Evolutionary conservation across 2,329 filamentous ascomycete species (phyloP).

Genomic region (Trichoderma pleuroti): DNA sequence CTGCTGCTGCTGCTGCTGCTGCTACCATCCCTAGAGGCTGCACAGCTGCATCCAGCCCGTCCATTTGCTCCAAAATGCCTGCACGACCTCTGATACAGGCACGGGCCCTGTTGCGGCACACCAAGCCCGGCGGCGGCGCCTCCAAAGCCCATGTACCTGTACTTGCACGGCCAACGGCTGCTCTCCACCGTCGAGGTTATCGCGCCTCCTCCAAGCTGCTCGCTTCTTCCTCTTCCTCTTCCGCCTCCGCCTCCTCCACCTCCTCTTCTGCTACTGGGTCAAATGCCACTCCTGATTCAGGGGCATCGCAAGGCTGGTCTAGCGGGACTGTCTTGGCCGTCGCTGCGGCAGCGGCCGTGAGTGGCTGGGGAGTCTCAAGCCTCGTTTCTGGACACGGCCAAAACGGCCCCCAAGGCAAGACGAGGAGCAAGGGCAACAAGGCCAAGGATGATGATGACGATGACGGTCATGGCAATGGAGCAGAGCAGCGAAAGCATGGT

Average conservation of each 20-base stretch:
- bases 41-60: not conserved
- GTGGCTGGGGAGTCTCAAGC: constrained; percentile 42
- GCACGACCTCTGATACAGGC: constrained; percentile 2
- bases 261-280: not conserved
- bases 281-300: not conserved
- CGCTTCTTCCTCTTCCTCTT: not conserved
- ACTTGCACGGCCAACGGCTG: not conserved
- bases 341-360: constrained; percentile 37
- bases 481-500: not conserved
- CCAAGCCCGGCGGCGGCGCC: not conserved
- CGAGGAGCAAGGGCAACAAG: not conserved
- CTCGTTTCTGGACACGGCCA: constrained; percentile 22
- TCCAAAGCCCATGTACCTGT: not conserved
- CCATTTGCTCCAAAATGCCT: not conserved
- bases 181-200: not conserved
- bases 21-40: not conserved
- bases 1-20: not conserved
- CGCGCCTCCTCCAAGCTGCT: not conserved
- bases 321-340: constrained; percentile 36
- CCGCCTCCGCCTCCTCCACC: too few relatives aligned
- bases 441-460: not conserved
- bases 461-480: not conserved
- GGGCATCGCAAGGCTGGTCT: constrained; percentile 25
- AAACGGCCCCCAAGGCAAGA: not conserved
- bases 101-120: not conserved